Evolutionary conservation across 2,329 filamentous ascomycete species (phyloP).

Genomic region (Sporothrix humicola): DNA sequence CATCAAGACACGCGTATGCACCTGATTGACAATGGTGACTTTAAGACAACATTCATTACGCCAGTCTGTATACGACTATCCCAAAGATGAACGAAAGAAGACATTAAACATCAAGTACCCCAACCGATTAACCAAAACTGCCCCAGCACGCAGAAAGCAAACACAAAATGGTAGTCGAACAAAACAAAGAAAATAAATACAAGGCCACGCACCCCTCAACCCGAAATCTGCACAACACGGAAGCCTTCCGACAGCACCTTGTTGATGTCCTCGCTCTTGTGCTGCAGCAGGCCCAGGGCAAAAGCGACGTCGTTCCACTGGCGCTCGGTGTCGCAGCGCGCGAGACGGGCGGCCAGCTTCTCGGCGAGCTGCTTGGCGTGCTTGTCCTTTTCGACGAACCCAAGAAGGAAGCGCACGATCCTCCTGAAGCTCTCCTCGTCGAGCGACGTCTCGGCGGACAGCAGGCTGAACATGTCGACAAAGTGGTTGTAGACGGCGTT

Average conservation of each 20-base stretch:
- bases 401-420: conserved; percentile 90
- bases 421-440: conserved; percentile 84
- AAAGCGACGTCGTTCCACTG: conserved; percentile 99
- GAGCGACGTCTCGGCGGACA: conserved; percentile 80
- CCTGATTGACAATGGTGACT: background rate
- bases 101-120: background rate
- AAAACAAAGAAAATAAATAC: background rate
- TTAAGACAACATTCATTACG: background rate
- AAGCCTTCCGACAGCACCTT: conserved; percentile 79
- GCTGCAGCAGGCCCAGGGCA: conserved; percentile 84
- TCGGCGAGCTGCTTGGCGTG: conserved; percentile 93
- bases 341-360: conserved; percentile 85
- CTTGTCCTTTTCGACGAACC: conserved; percentile 99
- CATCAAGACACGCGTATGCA: background rate
- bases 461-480: conserved; percentile 95
- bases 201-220: background rate
- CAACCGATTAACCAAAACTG: background rate
- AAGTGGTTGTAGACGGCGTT: conserved; percentile 99
- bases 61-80: conserved; percentile 16
- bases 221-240: conserved; percentile 66
- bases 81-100: background rate
- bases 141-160: background rate
- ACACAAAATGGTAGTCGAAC: background rate
- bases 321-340: conserved; percentile 85
- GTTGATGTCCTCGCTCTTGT: conserved; percentile 89